A percentile compares a stretch with the other conserved stretches of the same genome.
phyloP scores from a whole-genome alignment of 305 asterid species.

The Fraxinus baroniana region DNA sequence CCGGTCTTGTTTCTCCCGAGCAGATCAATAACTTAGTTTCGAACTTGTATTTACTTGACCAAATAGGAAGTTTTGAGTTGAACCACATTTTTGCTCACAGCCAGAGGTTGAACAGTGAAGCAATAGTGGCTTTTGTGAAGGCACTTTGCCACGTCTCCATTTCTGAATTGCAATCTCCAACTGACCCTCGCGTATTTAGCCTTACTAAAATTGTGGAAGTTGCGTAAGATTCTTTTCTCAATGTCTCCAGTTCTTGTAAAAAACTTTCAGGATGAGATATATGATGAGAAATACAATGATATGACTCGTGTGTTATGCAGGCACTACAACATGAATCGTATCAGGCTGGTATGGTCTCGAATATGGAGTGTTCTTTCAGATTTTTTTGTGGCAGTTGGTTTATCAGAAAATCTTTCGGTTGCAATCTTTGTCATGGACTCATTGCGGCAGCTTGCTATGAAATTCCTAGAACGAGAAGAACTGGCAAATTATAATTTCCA shows the following conservation, averaged over 20 bases:
- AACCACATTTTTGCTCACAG: conserved; percentile 98
- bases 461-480: conserved; percentile 96
- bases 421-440: conserved; percentile 99
- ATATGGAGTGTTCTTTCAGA: conserved; percentile 97
- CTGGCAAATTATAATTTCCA: conserved; percentile 95
- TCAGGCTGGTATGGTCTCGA: conserved; percentile 97
- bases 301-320: conserved; percentile 54
- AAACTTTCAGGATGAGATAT: conserved; percentile 11
- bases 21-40: conserved; percentile 86
- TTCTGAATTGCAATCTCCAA: conserved; percentile 95
- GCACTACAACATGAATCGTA: conserved; percentile 98
- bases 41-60: conserved; percentile 90
- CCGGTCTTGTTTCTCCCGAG: conserved; percentile 81
- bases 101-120: conserved; percentile 97
- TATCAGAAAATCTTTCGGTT: conserved; percentile 95
- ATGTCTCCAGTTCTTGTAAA: conserved; percentile 15
- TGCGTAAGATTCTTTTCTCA: conserved; percentile 83
- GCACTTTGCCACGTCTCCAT: conserved; percentile 96
- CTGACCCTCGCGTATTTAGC: conserved; percentile 98
- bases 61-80: conserved; percentile 90
- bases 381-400: conserved; percentile 91
- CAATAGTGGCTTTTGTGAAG: conserved; percentile 88
- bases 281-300: conserved; percentile 28
- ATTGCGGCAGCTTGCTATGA: conserved; percentile 94
- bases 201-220: conserved; percentile 99